Conservation (phyloP, 192 early-diverging fungal species). For the Geranomyces variabilis region DNA sequence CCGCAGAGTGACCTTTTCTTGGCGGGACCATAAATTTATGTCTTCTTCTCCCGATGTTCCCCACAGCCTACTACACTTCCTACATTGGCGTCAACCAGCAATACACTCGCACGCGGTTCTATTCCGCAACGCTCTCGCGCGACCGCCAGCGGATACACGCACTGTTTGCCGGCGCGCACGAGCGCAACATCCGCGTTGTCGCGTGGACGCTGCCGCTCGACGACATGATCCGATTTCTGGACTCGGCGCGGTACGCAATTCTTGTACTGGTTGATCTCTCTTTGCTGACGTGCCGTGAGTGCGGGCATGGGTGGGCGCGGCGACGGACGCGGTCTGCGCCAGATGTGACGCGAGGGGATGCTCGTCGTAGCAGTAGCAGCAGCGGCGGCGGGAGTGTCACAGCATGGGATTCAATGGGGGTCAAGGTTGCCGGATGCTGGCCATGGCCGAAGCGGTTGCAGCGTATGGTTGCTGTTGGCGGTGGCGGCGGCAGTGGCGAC, state of each 20-base stretch:
- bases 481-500: background rate
- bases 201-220: slow-evolving; percentile 74
- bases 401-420: no score
- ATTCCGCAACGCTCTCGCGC: slow-evolving; percentile 64
- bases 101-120: slow-evolving; percentile 71
- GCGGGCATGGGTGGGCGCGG: slow-evolving; percentile 35
- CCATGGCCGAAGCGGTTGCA: background rate
- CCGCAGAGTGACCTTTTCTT: no score
- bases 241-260: slow-evolving; percentile 72
- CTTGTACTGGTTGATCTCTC: slow-evolving; percentile 80
- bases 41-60: background rate
- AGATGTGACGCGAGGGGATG: no score
- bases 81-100: slow-evolving; percentile 81
- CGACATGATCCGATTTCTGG: slow-evolving; percentile 83
- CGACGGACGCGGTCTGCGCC: no score
- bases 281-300: slow-evolving; percentile 60
- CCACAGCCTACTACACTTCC: slow-evolving; percentile 80
- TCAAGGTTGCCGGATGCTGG: background rate
- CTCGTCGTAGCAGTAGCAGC: no score
- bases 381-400: no score
- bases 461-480: background rate
- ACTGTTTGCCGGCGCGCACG: slow-evolving; percentile 76
- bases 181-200: slow-evolving; percentile 72
- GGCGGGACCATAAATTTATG: no score
- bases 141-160: slow-evolving; percentile 75